Conservation (phyloP, 768 basidiomycete genomes). For the Flagelloscypha sp. region DNA sequence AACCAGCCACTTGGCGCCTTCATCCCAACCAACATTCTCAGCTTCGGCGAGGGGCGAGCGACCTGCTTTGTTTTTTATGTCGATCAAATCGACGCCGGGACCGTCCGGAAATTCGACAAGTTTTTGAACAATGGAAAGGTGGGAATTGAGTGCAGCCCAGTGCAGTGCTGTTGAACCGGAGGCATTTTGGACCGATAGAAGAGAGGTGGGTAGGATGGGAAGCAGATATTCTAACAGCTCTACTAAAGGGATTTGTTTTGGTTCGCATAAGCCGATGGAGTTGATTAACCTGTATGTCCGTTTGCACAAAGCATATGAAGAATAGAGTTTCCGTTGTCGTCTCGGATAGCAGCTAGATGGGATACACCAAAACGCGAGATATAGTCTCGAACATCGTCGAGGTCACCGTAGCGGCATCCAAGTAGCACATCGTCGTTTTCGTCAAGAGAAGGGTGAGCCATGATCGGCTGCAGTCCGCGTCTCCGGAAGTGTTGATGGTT, state of each 20-base stretch:
- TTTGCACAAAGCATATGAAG: constrained; percentile 88
- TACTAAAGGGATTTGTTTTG: constrained; percentile 43
- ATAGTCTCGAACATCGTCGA: constrained; percentile 68
- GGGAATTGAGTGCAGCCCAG: constrained; percentile 84
- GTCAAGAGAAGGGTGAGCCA: constrained; percentile 33
- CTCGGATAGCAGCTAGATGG: constrained; percentile 42
- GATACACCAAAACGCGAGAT: constrained; percentile 47
- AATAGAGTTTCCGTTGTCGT: constrained; percentile 71
- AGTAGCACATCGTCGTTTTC: constrained; percentile 71
- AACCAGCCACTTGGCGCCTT: constrained; percentile 77
- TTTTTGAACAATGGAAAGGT: constrained; percentile 51
- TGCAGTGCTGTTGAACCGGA: constrained; percentile 81
- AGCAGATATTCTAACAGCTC: constrained; percentile 74
- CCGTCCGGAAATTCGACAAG: constrained; percentile 51
- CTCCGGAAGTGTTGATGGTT: too few relatives aligned
- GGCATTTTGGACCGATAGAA: constrained; percentile 56
- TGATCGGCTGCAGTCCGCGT: too few relatives aligned
- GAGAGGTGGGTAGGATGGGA: constrained; percentile 39
- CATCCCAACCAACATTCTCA: constrained; percentile 72
- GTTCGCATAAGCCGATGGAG: too few relatives aligned
- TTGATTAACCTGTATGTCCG: constrained; percentile 81
- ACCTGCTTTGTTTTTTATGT: constrained; percentile 66
- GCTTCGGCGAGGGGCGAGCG: constrained; percentile 76
- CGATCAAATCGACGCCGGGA: constrained; percentile 62
- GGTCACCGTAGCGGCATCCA: constrained; percentile 81